These are phyloP conservation scores for Senna tora DNA, from an alignment of 306 rosid genomes.

Conservation along the genomic window DNA sequence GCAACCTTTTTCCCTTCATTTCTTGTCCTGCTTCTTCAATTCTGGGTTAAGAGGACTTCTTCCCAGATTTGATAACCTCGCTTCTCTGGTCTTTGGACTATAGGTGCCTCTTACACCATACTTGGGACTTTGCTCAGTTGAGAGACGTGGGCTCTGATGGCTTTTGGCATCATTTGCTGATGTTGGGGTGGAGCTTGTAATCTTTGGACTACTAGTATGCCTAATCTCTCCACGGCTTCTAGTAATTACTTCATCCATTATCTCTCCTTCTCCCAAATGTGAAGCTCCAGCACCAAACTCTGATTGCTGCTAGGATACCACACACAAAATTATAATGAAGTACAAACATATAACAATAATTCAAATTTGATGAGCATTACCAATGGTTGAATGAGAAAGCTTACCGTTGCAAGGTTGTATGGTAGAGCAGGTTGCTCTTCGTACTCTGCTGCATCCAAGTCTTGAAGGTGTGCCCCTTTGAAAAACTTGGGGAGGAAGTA, in stretches of 20 bases:
- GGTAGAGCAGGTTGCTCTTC: slow-evolving; percentile 90
- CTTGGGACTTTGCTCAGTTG: slow-evolving; percentile 74
- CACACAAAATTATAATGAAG: background rate
- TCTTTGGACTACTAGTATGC: slow-evolving; percentile 74
- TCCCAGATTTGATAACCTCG: slow-evolving; percentile 55
- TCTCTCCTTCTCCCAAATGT: slow-evolving; percentile 68
- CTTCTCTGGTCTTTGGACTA: slow-evolving; percentile 65
- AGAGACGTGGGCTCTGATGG: slow-evolving; percentile 54
- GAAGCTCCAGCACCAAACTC: slow-evolving; percentile 74
- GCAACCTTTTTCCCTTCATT: slow-evolving; percentile 31
- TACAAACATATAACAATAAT: slow-evolving; percentile 5
- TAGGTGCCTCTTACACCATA: slow-evolving; percentile 58
- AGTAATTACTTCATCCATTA: slow-evolving; percentile 78
- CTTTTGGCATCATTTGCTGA: slow-evolving; percentile 52
- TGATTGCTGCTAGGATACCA: slow-evolving; percentile 61
- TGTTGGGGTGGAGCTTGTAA: slow-evolving; percentile 78
- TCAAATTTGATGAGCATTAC: background rate
- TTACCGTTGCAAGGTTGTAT: slow-evolving; percentile 70
- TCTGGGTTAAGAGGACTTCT: slow-evolving; percentile 63
- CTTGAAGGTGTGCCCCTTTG: slow-evolving; percentile 93
- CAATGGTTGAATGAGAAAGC: slow-evolving; percentile 23
- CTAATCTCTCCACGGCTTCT: slow-evolving; percentile 92
- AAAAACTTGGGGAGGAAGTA: slow-evolving; percentile 83
- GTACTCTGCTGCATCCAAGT: slow-evolving; percentile 90
- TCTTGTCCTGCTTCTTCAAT: slow-evolving; percentile 46